Conservation (phyloP, 1,284 basidiomycete genomes). For the Irpex sp. region DNA sequence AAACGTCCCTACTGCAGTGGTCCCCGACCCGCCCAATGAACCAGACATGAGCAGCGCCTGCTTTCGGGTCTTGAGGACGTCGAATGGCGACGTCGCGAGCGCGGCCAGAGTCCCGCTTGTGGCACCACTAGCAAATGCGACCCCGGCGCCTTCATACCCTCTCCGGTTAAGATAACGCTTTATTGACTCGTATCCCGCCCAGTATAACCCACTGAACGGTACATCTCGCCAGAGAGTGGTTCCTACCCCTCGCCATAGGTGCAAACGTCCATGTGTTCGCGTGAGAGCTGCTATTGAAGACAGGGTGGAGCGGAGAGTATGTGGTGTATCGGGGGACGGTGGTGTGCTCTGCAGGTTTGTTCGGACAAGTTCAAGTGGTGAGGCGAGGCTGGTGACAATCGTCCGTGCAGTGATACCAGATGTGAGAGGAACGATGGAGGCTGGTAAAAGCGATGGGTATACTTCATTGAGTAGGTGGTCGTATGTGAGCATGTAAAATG, state of each 20-base stretch:
- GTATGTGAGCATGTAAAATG: conserved; percentile 95
- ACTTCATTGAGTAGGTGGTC: conserved; percentile 76
- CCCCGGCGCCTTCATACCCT: conserved; percentile 61
- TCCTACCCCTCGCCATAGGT: conserved; percentile 88
- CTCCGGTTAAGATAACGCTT: conserved; percentile 50
- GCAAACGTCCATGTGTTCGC: conserved; percentile 58
- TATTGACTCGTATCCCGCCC: conserved; percentile 73
- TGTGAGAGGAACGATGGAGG: conserved; percentile 68
- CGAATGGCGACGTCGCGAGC: conserved; percentile 91
- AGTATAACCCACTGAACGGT: conserved; percentile 93
- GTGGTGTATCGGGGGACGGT: conserved; percentile 57
- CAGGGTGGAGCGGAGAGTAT: conserved; percentile 71
- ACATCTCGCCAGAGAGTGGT: conserved; percentile 97
- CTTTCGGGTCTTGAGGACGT: conserved; percentile 92
- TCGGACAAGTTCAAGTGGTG: conserved; percentile 90
- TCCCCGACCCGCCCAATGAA: conserved; percentile 22
- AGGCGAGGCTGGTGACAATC: conserved; percentile 76
- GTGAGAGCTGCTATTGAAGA: conserved; percentile 61
- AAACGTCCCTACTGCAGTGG: conserved; percentile 44
- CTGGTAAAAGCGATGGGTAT: conserved; percentile 55
- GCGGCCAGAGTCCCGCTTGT: conserved; percentile 81
- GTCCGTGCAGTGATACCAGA: conserved; percentile 85
- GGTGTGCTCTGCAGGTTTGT: conserved; percentile 93
- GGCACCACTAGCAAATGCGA: conserved; percentile 84
- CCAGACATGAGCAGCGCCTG: conserved; percentile 71